Evolutionary conservation across 352 stramenopile genomes (phyloP), one percentile per base, ranked within the genome.

Genomic region (Phytophthora sp.): DNA sequence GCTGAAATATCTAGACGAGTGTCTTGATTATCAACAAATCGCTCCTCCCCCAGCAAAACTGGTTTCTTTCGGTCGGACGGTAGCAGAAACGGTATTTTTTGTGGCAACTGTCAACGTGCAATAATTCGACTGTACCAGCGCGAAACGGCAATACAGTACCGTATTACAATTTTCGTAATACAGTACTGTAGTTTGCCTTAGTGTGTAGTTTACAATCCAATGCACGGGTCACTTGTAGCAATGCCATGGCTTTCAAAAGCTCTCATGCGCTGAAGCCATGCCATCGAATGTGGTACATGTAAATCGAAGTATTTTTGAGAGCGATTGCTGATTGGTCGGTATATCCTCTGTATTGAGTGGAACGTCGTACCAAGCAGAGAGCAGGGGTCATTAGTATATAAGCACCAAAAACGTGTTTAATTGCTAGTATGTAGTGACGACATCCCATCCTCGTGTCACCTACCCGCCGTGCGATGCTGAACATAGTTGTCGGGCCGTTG

Each of bases 401-500:
- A 56, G 13, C 51, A 56, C 5, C 18, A 41, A 50, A n/a, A 64
- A 30, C 24, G 0, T 1, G 0, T 55, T 23, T 23, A 30, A 4
- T 38, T 23, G 0, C 12, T 21, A 8, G 1, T 8, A 7, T 41
- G n/a, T 58, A 58, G 2, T 26, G 46, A 16, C 29, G 57, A 66
- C 46, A 41, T 7, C 45, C 20, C 41, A 1, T 52, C 53, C 7
- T n/a, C 7, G 0, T n/a, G 15, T 35, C 41, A 49, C 23, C 24
- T 35, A 24, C 16, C 36, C 33, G 26, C n/a, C 16, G 18, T 50
- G 33, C 31, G 20, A 47, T 24, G 30, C 53, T 57, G 61, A 58
- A 52, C 61, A 54, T 36, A 13, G 46, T 70, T 36, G 62, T 70
- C 26, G 3, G 35, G 54, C 53, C 26, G 61, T 57, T 27, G 44